These are phyloP conservation scores for Alternaria consortialis DNA, from an alignment of 2,329 filamentous ascomycete genomes.

Conservation along the genomic window DNA sequence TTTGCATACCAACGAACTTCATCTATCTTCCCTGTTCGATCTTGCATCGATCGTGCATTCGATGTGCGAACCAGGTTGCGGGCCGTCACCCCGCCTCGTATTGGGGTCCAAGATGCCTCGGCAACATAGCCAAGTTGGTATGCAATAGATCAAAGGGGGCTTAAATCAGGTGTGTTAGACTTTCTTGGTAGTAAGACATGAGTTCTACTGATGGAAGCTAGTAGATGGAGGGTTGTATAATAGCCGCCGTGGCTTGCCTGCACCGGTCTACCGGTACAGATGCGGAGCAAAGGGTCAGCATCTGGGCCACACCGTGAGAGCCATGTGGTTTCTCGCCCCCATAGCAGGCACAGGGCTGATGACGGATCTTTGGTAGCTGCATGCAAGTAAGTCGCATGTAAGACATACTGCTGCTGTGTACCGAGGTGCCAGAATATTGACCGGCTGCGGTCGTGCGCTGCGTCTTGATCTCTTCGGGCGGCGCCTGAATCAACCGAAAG, in stretches of 20 bases:
- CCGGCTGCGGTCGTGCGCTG: not conserved
- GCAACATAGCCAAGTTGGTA: not conserved
- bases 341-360: conserved; percentile 3
- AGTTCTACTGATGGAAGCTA: not conserved
- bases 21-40: not conserved
- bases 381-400: conserved; percentile 13
- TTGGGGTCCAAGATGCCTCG: conserved; percentile 1
- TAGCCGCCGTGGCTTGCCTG: conserved; percentile 16
- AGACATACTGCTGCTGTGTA: conserved; percentile 8
- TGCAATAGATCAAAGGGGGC: not conserved
- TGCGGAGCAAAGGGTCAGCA: conserved; percentile 20
- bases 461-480: not conserved
- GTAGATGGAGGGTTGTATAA: conserved; percentile 1
- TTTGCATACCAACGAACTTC: not conserved
- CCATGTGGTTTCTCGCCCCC: conserved; percentile 8
- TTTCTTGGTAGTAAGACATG: not conserved
- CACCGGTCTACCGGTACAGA: conserved; percentile 1
- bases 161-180: not conserved
- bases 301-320: conserved; percentile 15
- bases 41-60: not conserved
- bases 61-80: not conserved
- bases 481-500: not conserved
- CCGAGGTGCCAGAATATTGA: not conserved
- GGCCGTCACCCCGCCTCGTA: conserved; percentile 2
- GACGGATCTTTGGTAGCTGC: conserved; percentile 3